Evolutionary conservation across 1,284 basidiomycete genomes (phyloP).

Genomic region (Dichomitus squalens): DNA sequence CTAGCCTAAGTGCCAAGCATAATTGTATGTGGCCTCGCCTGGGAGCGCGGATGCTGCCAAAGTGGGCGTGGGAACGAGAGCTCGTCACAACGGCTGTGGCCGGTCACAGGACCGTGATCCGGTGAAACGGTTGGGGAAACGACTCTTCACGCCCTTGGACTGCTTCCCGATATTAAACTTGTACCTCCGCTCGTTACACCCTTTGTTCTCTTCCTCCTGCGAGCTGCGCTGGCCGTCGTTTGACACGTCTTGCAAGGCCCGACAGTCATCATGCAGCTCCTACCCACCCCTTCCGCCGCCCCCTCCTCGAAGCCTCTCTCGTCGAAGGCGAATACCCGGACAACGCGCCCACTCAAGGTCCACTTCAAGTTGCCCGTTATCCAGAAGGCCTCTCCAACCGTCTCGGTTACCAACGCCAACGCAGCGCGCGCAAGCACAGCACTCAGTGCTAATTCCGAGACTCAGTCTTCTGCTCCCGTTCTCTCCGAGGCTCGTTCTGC

Average conservation of each 20-base stretch:
- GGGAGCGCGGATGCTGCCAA: no score
- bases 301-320: slow-evolving; percentile 5
- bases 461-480: neutral
- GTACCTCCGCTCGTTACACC: slow-evolving; percentile 1
- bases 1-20: no score
- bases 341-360: slow-evolving; percentile 19
- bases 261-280: slow-evolving; percentile 12
- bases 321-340: slow-evolving; percentile 10
- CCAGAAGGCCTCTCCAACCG: slow-evolving; percentile 32
- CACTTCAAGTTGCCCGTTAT: slow-evolving; percentile 21
- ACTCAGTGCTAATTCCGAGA: neutral
- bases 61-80: no score
- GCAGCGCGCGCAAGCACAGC: slow-evolving; percentile 23
- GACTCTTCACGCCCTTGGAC: neutral
- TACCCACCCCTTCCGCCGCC: slow-evolving; percentile 2
- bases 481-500: slow-evolving; percentile 11
- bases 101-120: slow-evolving; percentile 19
- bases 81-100: no score
- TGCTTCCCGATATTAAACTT: slow-evolving; percentile 3
- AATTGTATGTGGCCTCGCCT: no score
- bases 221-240: slow-evolving; percentile 27
- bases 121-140: slow-evolving; percentile 13
- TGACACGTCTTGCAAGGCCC: slow-evolving; percentile 14
- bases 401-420: slow-evolving; percentile 32
- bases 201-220: slow-evolving; percentile 9